A percentile compares a stretch with the other conserved stretches of the same genome.
These are phyloP conservation scores for Capsella bursapastoris DNA, from an alignment of 345 rosid species.

Conservation along the genomic window DNA sequence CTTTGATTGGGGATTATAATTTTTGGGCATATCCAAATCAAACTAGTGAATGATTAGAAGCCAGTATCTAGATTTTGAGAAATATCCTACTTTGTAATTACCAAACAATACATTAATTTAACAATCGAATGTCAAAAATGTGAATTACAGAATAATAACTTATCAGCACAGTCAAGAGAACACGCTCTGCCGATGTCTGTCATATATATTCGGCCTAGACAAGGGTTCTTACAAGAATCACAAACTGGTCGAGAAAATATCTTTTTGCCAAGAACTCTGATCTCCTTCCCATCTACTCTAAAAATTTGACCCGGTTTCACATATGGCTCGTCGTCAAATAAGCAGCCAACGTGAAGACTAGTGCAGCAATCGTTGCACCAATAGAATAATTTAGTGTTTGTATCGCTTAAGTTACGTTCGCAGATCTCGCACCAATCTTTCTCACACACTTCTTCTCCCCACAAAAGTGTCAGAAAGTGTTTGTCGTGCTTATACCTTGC, in stretches of 20 bases:
- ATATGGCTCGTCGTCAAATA: not conserved
- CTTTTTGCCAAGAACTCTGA: not conserved
- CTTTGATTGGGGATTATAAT: no score
- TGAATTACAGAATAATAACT: no score
- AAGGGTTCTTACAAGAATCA: not conserved
- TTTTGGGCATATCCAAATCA: no score
- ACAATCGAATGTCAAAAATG: no score
- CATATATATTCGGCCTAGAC: not conserved
- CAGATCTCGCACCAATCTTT: conserved; percentile 15
- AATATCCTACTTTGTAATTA: no score
- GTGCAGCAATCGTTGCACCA: not conserved
- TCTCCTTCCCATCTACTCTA: not conserved
- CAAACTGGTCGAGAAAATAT: conserved; percentile 1
- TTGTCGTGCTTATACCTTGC: conserved; percentile 8
- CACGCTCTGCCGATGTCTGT: not conserved
- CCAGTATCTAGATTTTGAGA: no score
- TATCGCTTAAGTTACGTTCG: not conserved
- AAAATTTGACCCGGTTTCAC: not conserved
- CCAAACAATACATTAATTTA: no score
- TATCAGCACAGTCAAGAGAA: not conserved
- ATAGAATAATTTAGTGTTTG: not conserved
- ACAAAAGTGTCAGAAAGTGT: not conserved
- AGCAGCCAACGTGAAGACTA: not conserved
- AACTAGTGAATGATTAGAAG: no score
- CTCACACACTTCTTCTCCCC: not conserved